These are phyloP conservation scores for Russula sp. DNA, from an alignment of 768 basidiomycete species.

Conservation along the genomic window DNA sequence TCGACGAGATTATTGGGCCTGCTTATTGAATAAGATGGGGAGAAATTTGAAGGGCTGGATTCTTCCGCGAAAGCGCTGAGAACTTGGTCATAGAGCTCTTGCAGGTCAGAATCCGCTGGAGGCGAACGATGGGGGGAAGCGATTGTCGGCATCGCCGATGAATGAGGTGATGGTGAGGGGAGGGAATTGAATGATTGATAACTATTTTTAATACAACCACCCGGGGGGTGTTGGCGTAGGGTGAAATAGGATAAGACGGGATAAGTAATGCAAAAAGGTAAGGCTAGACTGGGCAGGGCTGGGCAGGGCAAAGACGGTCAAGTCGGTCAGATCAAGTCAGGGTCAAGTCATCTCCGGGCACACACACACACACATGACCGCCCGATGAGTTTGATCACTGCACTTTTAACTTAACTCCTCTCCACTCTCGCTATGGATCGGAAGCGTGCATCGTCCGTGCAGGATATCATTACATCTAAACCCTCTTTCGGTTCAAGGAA, in stretches of 20 bases:
- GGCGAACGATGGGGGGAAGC: constrained; percentile 25
- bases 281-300: too few relatives aligned
- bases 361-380: neutral
- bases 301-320: too few relatives aligned
- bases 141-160: constrained; percentile 17
- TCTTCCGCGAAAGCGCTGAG: constrained; percentile 61
- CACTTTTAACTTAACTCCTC: too few relatives aligned
- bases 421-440: neutral
- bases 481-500: constrained; percentile 72
- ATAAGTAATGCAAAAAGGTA: too few relatives aligned
- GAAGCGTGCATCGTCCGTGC: constrained; percentile 57
- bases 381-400: too few relatives aligned
- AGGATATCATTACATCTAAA: constrained; percentile 46
- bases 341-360: too few relatives aligned
- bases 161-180: neutral
- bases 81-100: constrained; percentile 70
- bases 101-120: constrained; percentile 65
- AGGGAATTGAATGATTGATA: neutral
- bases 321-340: too few relatives aligned
- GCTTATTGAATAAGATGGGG: constrained; percentile 13
- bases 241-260: too few relatives aligned
- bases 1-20: constrained; percentile 16
- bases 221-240: too few relatives aligned
- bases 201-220: too few relatives aligned
- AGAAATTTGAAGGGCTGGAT: constrained; percentile 30